Evolutionary conservation across 768 basidiomycete species (phyloP).

Genomic region (Phylloporus sp.): DNA sequence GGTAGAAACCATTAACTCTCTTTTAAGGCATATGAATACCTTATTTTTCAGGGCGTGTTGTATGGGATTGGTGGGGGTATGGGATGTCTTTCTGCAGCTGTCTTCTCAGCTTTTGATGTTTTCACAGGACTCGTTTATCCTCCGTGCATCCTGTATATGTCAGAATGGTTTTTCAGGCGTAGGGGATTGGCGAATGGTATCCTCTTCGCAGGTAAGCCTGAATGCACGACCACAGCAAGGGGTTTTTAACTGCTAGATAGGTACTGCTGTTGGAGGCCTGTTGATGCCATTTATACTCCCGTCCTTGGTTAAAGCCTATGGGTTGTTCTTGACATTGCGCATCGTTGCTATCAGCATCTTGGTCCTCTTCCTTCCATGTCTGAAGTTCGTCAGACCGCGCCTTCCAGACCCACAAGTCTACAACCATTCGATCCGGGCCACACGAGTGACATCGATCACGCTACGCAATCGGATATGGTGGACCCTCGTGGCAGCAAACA

Average conservation of each 20-base stretch:
- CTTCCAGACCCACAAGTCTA: background rate
- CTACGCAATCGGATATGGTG: background rate
- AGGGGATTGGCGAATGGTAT: background rate
- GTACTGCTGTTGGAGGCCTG: background rate
- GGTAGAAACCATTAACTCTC: no score
- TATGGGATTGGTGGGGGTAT: slow-evolving; percentile 4
- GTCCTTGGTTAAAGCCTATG: background rate
- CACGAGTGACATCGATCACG: background rate
- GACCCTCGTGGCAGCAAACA: background rate
- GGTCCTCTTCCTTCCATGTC: background rate
- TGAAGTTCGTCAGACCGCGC: background rate
- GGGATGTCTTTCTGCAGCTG: background rate
- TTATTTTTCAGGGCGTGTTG: slow-evolving; percentile 2
- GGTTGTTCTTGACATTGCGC: background rate
- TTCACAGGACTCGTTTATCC: background rate
- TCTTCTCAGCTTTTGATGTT: background rate
- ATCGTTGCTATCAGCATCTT: background rate
- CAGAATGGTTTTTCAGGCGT: background rate
- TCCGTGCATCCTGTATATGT: background rate
- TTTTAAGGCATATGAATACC: background rate
- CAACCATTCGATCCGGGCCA: background rate
- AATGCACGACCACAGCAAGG: background rate
- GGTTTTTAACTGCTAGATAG: background rate
- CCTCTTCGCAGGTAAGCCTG: background rate
- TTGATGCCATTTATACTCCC: background rate